Evolutionary conservation across 78 protist genomes (phyloP), one percentile per base, ranked within the genome.

Genomic region (Chrysochromulina tobinii): DNA sequence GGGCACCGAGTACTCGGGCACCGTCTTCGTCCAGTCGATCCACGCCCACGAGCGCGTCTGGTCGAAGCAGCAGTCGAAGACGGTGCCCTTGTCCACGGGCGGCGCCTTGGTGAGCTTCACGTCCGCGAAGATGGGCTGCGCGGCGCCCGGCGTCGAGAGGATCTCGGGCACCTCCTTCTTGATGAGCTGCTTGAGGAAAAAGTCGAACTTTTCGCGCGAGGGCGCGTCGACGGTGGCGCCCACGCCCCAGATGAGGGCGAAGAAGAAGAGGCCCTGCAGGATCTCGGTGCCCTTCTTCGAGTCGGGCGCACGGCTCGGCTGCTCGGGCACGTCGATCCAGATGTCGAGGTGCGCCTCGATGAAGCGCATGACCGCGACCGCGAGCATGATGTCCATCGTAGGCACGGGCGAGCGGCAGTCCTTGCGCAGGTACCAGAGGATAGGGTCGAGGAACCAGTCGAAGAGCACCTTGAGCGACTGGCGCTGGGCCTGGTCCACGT

Each of bases 41-140:
- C 96, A 94, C 57, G 20, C 14, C 27, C 86, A 5, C 17, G 54
- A 0, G 23, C 11, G 6, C 20, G 8, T 38, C 54, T 50, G 61
- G n/a, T 66, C 93, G 79, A 81, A 92, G 51, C 1, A 2, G 86
- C 25, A 66, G 61, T 92, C 95, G 77, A 50, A 94, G 57, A 93
- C 66, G n/a, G 90, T 1, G 12, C 77, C 83, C 48, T 55, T 61
- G 21, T 89, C 94, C 17, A 81, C 92, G 18, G 85, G 54, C 51
- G 84, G 58, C 20, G 51, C 18, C 84, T 23, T 66, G 14, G 14
- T 25, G 51, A 68, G 27, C 50, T 68, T 68, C 14, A 14, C 3
- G 2, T 3, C 50, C n/a, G 79, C 21, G 9, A 51, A 51, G 12
- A n/a, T 3, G 9, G 27, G 79, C 51, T 25, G 79, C 81, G 75